Conservation (phyloP, 2,329 filamentous ascomycete species). For the Diaporthe longicolla region DNA sequence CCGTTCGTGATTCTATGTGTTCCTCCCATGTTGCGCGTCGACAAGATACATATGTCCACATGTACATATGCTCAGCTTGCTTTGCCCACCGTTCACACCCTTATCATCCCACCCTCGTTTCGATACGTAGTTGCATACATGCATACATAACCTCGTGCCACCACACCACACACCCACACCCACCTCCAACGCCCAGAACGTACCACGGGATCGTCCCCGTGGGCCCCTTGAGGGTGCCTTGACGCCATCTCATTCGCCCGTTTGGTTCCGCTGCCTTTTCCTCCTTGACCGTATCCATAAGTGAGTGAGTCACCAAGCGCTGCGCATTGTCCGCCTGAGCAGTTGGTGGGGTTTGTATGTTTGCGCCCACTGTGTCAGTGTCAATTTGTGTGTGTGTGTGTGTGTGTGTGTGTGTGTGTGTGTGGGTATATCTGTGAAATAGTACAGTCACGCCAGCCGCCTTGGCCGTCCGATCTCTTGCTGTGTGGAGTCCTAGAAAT, state of each 20-base stretch:
- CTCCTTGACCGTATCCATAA: not conserved
- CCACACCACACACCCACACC: conserved; percentile 8
- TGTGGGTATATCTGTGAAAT: not conserved
- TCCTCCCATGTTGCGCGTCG: not conserved
- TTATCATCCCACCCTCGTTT: not conserved
- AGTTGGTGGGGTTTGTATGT: too few relatives aligned
- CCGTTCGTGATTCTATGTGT: not conserved
- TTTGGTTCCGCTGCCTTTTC: not conserved
- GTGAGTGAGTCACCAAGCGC: not conserved
- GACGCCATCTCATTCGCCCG: not conserved
- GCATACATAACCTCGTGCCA: not conserved
- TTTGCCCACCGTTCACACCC: conserved; percentile 17
- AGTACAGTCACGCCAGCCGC: not conserved
- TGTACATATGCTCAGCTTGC: not conserved
- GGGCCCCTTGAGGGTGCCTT: not conserved
- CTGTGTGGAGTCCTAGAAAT: not conserved
- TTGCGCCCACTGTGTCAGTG: too few relatives aligned
- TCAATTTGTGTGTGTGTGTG: too few relatives aligned
- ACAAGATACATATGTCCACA: not conserved
- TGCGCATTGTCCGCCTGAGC: conserved; percentile 6
- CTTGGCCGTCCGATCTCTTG: too few relatives aligned
- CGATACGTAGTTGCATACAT: not conserved
- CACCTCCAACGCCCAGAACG: not conserved
- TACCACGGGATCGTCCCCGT: conserved; percentile 18
- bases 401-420: not conserved